These are phyloP conservation scores for Dimargaris verticillata DNA, from an alignment of 192 early-diverging fungal genomes.

Conservation along the genomic window DNA sequence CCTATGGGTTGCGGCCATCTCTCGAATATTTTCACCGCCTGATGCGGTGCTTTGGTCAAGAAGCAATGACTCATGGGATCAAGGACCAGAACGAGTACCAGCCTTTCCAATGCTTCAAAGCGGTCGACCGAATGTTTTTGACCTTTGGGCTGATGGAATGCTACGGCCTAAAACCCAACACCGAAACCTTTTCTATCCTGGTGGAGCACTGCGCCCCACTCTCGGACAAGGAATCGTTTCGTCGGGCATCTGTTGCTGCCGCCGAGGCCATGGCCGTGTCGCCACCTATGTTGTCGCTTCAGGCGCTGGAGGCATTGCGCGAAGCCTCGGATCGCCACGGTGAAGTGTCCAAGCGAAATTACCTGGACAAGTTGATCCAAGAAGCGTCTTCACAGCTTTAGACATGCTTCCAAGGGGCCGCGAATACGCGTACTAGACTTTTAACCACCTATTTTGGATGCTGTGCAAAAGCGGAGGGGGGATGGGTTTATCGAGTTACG, in stretches of 20 bases:
- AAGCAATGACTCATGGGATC: not conserved
- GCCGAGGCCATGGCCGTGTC: not conserved
- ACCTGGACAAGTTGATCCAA: not conserved
- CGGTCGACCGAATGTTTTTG: constrained; percentile 4
- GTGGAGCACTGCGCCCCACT: not conserved
- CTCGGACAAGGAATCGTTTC: not conserved
- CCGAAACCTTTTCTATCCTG: constrained; percentile 2
- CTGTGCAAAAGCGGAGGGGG: too few species aligned
- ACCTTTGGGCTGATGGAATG: not conserved
- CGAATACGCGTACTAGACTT: too few species aligned
- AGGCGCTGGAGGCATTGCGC: not conserved
- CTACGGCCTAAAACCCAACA: not conserved
- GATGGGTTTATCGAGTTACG: too few species aligned
- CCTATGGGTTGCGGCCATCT: not conserved
- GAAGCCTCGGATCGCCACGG: not conserved
- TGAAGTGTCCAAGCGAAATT: not conserved
- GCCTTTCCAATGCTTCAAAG: not conserved
- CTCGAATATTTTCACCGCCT: constrained; percentile 2
- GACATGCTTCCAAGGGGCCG: too few species aligned
- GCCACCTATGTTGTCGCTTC: not conserved
- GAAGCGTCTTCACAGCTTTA: too few species aligned
- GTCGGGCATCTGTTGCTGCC: not conserved
- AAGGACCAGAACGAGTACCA: not conserved
- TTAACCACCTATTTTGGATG: too few species aligned
- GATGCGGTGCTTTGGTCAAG: constrained; percentile 4